These are phyloP conservation scores for sorghum (Sorghum bicolor) DNA, from an alignment of 176 grass and related monocot species.

Conservation along the genomic window Sorghum_bicolor_NCBIv3 NC_012870.2:75052001-75052500, in stretches of 20 bases:
- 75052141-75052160: slow-evolving; percentile 1
- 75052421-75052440: background rate
- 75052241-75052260: background rate
- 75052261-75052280: slow-evolving; percentile 19
- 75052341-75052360: background rate
- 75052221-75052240: slow-evolving; percentile 9
- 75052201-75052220: background rate
- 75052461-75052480: background rate
- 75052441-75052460: background rate
- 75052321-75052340: background rate
- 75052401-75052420: background rate
- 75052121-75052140: slow-evolving; percentile 91
- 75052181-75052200: slow-evolving; percentile 15
- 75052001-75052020: slow-evolving; percentile 26
- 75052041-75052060: slow-evolving; percentile 96
- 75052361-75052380: background rate
- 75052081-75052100: slow-evolving; percentile 79
- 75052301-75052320: slow-evolving; percentile 9
- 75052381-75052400: background rate
- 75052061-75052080: slow-evolving; percentile 99
- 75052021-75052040: slow-evolving; percentile 12
- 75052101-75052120: slow-evolving; percentile 79
- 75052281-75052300: background rate
- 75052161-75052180: background rate
- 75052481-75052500: background rate